Conservation (phyloP, 768 basidiomycete species). For the Pleurotus eryngii region DNA sequence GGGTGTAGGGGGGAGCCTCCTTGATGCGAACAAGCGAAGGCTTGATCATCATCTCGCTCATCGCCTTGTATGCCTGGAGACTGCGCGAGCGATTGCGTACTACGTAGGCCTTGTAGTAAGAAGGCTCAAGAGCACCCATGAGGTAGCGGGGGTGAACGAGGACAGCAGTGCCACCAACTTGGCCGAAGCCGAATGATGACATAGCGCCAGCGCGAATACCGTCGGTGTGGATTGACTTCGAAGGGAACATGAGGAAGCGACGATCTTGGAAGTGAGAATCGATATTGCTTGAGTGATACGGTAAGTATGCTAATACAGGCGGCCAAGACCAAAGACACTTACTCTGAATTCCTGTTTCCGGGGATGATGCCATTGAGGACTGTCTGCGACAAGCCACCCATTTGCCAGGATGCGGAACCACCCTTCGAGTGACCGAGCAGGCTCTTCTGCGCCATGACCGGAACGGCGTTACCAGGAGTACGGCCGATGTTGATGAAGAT, state of each 20-base stretch:
- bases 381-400: slow-evolving; percentile 87
- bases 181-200: slow-evolving; percentile 98
- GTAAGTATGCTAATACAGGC: not conserved
- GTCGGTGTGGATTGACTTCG: slow-evolving; percentile 92
- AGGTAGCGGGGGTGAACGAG: slow-evolving; percentile 90
- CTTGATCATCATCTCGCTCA: slow-evolving; percentile 95
- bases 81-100: slow-evolving; percentile 62
- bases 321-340: slow-evolving; percentile 31
- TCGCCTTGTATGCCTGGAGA: slow-evolving; percentile 77
- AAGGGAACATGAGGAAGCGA: slow-evolving; percentile 94
- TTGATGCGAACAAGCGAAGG: slow-evolving; percentile 94
- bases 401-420: slow-evolving; percentile 97
- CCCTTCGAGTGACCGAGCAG: slow-evolving; percentile 97
- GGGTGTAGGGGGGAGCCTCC: slow-evolving; percentile 83
- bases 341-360: slow-evolving; percentile 96
- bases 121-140: slow-evolving; percentile 77
- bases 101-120: slow-evolving; percentile 77
- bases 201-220: slow-evolving; percentile 85
- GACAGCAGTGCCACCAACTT: slow-evolving; percentile 92
- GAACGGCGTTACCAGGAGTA: slow-evolving; percentile 93
- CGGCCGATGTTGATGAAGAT: slow-evolving; percentile 87
- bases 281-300: slow-evolving; percentile 63
- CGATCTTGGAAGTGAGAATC: slow-evolving; percentile 90
- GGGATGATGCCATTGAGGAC: slow-evolving; percentile 85
- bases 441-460: slow-evolving; percentile 96